Percentiles rank a stretch among this genome's conserved stretches.
These are phyloP conservation scores for Ilex paraguariensis DNA, from an alignment of 305 asterid species.

Conservation along the genomic window DNA sequence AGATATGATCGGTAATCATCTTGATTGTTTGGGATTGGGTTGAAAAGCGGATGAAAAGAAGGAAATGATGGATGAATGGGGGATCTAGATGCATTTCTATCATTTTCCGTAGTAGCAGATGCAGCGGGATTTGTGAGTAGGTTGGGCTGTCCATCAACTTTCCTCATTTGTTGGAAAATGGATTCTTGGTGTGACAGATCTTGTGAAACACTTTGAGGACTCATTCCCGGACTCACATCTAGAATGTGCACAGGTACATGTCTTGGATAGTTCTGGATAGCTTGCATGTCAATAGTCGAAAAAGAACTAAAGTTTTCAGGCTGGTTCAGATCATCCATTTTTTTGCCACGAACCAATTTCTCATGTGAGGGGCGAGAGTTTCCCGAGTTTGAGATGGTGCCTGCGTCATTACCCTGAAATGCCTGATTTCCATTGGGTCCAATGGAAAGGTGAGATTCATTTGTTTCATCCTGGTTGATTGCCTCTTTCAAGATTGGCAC, in stretches of 20 bases:
- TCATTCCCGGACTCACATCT: slow-evolving; percentile 54
- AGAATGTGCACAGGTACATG: slow-evolving; percentile 84
- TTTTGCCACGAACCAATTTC: slow-evolving; percentile 28
- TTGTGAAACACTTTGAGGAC: slow-evolving; percentile 28
- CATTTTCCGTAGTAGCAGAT: slow-evolving; percentile 48
- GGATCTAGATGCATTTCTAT: slow-evolving; percentile 41
- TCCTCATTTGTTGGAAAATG: slow-evolving; percentile 36
- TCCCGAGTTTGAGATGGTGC: slow-evolving; percentile 29
- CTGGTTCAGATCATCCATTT: slow-evolving; percentile 31
- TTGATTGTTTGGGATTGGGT: slow-evolving; percentile 49
- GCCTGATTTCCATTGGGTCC: slow-evolving; percentile 44
- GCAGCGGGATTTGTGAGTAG: slow-evolving; percentile 41
- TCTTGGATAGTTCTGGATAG: slow-evolving; percentile 55
- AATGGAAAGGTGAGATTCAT: slow-evolving; percentile 48
- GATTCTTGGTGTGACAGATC: slow-evolving; percentile 37
- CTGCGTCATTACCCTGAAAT: slow-evolving; percentile 31
- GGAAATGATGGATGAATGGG: slow-evolving; percentile 55
- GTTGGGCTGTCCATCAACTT: slow-evolving; percentile 39
- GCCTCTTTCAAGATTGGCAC: slow-evolving; percentile 40
- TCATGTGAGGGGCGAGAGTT: slow-evolving; percentile 32
- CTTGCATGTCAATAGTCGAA: slow-evolving; percentile 38
- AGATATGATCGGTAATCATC: slow-evolving; percentile 60
- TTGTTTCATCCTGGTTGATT: slow-evolving; percentile 36
- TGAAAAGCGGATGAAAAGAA: slow-evolving; percentile 52
- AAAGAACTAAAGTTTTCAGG: slow-evolving; percentile 29